Conservation (phyloP, 768 basidiomycete species). For the Lentinula aciculospora region DNA sequence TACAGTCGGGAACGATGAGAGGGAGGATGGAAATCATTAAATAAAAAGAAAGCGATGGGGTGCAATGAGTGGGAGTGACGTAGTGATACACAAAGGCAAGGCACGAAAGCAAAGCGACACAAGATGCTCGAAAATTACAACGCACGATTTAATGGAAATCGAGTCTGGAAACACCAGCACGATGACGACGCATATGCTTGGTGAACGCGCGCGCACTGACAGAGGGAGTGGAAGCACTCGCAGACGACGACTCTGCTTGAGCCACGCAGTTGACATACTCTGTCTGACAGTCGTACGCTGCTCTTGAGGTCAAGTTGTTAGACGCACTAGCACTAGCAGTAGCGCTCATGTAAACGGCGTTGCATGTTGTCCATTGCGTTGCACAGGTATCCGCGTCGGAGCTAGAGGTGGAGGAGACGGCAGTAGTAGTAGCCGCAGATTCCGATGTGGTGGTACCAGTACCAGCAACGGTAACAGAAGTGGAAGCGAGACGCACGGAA, state of each 20-base stretch:
- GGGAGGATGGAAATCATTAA: neutral
- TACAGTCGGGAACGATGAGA: neutral
- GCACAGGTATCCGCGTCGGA: neutral
- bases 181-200: conserved; percentile 1
- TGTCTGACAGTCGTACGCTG: neutral
- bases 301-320: neutral
- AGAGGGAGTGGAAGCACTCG: neutral
- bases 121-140: neutral
- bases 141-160: neutral
- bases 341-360: neutral
- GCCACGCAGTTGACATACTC: neutral
- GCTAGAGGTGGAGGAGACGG: neutral
- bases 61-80: neutral
- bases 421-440: neutral
- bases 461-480: neutral
- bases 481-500: neutral
- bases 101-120: neutral
- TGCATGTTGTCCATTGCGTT: neutral
- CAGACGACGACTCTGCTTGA: neutral
- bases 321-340: neutral
- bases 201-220: neutral
- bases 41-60: neutral
- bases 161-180: neutral
- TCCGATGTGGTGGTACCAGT: neutral
- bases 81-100: neutral